A percentile compares a stretch with the other conserved stretches of the same genome.
phyloP scores from a whole-genome alignment of 768 basidiomycete genomes.

The Kwoniella dendrophila region DNA sequence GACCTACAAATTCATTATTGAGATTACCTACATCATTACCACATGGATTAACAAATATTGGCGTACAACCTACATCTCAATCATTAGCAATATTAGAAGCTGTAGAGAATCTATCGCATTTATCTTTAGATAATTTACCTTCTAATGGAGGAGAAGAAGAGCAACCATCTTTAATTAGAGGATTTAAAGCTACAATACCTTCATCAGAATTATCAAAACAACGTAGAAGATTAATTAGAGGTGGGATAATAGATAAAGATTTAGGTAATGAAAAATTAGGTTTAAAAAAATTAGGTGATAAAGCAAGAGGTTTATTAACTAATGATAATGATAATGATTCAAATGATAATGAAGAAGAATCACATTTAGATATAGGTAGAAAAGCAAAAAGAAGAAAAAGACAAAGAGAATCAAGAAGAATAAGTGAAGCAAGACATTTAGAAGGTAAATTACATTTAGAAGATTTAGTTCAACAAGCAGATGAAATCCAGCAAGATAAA shows the following conservation, averaged over 20 bases:
- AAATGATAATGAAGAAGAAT: conserved; percentile 67
- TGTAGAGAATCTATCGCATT: conserved; percentile 42
- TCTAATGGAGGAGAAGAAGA: conserved; percentile 19
- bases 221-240: conserved; percentile 73
- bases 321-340: conserved; percentile 58
- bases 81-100: conserved; percentile 55
- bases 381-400: conserved; percentile 56
- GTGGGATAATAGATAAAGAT: conserved; percentile 53
- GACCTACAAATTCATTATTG: conserved; percentile 32
- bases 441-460: conserved; percentile 76
- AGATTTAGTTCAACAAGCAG: conserved; percentile 77
- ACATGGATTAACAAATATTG: conserved; percentile 30
- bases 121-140: conserved; percentile 25
- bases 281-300: conserved; percentile 75
- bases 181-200: conserved; percentile 94
- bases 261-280: conserved; percentile 71
- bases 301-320: conserved; percentile 71
- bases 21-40: conserved; percentile 45
- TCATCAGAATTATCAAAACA: conserved; percentile 77
- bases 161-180: conserved; percentile 65
- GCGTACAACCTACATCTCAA: conserved; percentile 41
- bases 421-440: conserved; percentile 58
- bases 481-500: conserved; percentile 87
- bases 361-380: conserved; percentile 64
- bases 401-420: conserved; percentile 57